phyloP scores from a whole-genome alignment of 345 rosid genomes.

The Populus alba region DNA sequence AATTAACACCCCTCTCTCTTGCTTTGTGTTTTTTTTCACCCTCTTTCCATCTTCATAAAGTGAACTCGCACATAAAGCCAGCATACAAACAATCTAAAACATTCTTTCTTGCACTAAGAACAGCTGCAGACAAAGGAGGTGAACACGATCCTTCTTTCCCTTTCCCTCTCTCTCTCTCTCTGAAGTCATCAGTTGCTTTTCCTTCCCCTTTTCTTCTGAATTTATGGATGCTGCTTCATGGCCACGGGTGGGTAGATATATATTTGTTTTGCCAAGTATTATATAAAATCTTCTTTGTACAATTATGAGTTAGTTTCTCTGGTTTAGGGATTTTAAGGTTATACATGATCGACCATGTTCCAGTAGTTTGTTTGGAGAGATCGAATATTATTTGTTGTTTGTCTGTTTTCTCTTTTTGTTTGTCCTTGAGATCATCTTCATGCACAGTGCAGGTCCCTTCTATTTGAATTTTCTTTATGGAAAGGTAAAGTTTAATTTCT shows the following conservation, averaged over 20 bases:
- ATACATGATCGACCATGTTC: slow-evolving; percentile 8
- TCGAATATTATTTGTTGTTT: neutral
- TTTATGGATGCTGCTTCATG: slow-evolving; percentile 51
- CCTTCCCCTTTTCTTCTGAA: slow-evolving; percentile 31
- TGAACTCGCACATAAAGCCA: slow-evolving; percentile 48
- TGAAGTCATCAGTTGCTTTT: slow-evolving; percentile 48
- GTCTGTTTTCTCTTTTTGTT: slow-evolving; percentile 1
- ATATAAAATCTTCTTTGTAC: neutral
- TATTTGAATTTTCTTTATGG: slow-evolving; percentile 14
- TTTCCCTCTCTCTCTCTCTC: slow-evolving; percentile 36
- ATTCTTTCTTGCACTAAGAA: slow-evolving; percentile 49
- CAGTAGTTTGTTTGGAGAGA: slow-evolving; percentile 4
- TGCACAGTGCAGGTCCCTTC: slow-evolving; percentile 20
- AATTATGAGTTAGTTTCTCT: neutral
- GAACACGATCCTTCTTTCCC: slow-evolving; percentile 16
- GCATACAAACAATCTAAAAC: slow-evolving; percentile 42
- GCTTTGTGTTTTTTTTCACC: neutral
- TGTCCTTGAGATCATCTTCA: slow-evolving; percentile 21
- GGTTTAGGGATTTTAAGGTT: slow-evolving; percentile 9
- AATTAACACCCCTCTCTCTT: slow-evolving; percentile 10
- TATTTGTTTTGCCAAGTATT: neutral
- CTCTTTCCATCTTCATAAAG: slow-evolving; percentile 23
- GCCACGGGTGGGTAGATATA: slow-evolving; percentile 40
- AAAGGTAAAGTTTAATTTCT: slow-evolving; percentile 23
- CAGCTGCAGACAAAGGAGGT: slow-evolving; percentile 51